These are phyloP conservation scores for Beauveria sp. DNA, from an alignment of 2,329 filamentous ascomycete species.

Conservation along the genomic window DNA sequence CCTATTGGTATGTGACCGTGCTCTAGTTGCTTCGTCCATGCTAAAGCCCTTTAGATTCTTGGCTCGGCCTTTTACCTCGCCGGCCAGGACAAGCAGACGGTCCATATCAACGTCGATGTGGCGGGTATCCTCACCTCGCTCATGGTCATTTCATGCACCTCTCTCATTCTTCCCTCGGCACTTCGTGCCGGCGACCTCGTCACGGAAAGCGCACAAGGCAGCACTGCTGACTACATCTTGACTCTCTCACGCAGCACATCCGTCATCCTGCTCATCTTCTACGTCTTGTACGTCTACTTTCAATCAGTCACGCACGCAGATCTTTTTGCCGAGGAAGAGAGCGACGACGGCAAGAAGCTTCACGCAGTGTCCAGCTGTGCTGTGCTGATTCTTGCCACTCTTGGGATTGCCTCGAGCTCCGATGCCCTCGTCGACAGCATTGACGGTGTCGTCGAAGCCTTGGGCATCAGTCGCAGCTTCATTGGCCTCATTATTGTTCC, in stretches of 20 bases:
- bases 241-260: constrained; percentile 10
- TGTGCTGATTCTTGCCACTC: constrained; percentile 13
- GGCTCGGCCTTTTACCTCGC: constrained; percentile 9
- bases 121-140: constrained; percentile 9
- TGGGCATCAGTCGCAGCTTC: constrained; percentile 15
- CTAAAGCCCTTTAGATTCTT: constrained; percentile 1
- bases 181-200: constrained; percentile 6
- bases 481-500: constrained; percentile 15
- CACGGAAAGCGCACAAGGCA: neutral
- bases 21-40: neutral
- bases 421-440: constrained; percentile 21
- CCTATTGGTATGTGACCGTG: neutral
- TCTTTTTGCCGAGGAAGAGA: constrained; percentile 11
- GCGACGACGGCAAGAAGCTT: constrained; percentile 10
- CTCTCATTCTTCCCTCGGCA: constrained; percentile 7
- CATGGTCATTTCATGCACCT: constrained; percentile 10
- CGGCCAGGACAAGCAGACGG: constrained; percentile 8
- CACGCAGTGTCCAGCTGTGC: constrained; percentile 13
- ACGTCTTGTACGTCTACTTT: constrained; percentile 8
- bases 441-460: constrained; percentile 13
- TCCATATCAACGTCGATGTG: constrained; percentile 11
- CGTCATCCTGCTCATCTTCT: constrained; percentile 8
- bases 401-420: constrained; percentile 16
- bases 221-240: constrained; percentile 7
- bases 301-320: constrained; percentile 9